A percentile compares a stretch with the other conserved stretches of the same genome.
Conservation (phyloP, 495 filamentous ascomycete species). For the Tuber aestivum region DNA sequence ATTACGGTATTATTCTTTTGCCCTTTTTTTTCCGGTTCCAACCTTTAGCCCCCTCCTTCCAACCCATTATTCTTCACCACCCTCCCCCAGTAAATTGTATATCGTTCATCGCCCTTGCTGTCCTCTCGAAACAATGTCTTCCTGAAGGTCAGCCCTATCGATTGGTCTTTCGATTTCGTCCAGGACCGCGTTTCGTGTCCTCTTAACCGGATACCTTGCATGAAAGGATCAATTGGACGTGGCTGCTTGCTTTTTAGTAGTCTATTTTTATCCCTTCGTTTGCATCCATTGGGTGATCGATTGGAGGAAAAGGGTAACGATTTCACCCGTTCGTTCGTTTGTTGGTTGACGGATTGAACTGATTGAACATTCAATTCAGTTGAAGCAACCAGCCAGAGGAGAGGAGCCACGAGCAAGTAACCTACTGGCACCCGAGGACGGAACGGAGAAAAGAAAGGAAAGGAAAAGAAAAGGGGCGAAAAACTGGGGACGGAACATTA, state of each 20-base stretch:
- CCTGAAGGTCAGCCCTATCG: slow-evolving; percentile 37
- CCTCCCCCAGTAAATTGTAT: slow-evolving; percentile 25
- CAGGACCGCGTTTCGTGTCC: slow-evolving; percentile 22
- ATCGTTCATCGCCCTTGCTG: slow-evolving; percentile 35
- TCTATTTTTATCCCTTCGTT: not conserved
- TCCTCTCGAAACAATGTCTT: slow-evolving; percentile 31
- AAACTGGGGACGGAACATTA: not conserved
- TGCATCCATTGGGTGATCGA: not conserved
- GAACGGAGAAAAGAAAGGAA: not conserved
- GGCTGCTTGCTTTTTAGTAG: not conserved
- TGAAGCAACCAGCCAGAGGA: not conserved
- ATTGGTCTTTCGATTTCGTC: slow-evolving; percentile 26
- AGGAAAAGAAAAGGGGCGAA: not conserved
- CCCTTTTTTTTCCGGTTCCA: slow-evolving; percentile 23
- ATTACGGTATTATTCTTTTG: slow-evolving; percentile 14
- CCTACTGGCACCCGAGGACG: not conserved
- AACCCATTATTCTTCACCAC: slow-evolving; percentile 13
- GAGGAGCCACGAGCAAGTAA: not conserved
- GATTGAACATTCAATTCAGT: not conserved
- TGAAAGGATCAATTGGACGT: not conserved
- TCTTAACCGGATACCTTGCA: slow-evolving; percentile 1
- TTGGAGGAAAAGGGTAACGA: not conserved
- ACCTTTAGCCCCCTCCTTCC: slow-evolving; percentile 16
- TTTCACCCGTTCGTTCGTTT: not conserved
- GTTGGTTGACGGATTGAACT: not conserved